Conservation (phyloP, 2,329 filamentous ascomycete genomes). For the Hypoxylon rubiginosum region DNA sequence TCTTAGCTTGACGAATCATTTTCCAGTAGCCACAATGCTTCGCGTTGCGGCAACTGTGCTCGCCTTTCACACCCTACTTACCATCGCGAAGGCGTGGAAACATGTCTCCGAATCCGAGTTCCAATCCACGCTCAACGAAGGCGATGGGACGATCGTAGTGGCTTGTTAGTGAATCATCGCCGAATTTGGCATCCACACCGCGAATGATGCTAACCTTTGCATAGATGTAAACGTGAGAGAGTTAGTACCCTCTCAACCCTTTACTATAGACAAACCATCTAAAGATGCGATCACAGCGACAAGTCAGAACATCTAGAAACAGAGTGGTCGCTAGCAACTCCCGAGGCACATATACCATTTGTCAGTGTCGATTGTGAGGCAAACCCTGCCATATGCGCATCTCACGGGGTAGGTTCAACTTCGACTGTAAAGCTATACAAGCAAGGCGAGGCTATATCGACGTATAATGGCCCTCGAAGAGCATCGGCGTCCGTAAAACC, state of each 20-base stretch:
- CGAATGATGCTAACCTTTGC: background rate
- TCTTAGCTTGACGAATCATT: background rate
- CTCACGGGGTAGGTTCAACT: conserved; percentile 27
- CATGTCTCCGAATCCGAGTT: conserved; percentile 20
- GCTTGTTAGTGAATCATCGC: conserved; percentile 25
- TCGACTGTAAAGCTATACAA: conserved; percentile 38
- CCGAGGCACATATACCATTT: conserved; percentile 29
- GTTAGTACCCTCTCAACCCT: conserved; percentile 6
- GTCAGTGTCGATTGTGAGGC: conserved; percentile 44
- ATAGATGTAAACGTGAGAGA: conserved; percentile 28
- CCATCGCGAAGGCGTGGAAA: conserved; percentile 19
- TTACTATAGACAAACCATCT: background rate
- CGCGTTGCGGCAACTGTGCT: background rate
- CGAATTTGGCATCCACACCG: background rate
- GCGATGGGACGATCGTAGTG: conserved; percentile 13
- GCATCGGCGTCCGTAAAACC: conserved; percentile 41
- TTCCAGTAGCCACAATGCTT: conserved; percentile 6
- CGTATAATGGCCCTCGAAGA: conserved; percentile 44
- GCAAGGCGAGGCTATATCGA: conserved; percentile 26
- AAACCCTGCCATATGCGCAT: conserved; percentile 23
- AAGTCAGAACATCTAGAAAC: conserved; percentile 39
- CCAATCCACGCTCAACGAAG: conserved; percentile 12
- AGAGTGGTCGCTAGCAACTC: conserved; percentile 38
- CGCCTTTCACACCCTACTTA: conserved; percentile 2
- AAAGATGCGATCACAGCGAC: conserved; percentile 29